Evolutionary conservation across 1,139 yeast genomes (phyloP), one percentile per base, ranked within the genome.

Genomic region (Sugiyamaella xylanicola): DNA sequence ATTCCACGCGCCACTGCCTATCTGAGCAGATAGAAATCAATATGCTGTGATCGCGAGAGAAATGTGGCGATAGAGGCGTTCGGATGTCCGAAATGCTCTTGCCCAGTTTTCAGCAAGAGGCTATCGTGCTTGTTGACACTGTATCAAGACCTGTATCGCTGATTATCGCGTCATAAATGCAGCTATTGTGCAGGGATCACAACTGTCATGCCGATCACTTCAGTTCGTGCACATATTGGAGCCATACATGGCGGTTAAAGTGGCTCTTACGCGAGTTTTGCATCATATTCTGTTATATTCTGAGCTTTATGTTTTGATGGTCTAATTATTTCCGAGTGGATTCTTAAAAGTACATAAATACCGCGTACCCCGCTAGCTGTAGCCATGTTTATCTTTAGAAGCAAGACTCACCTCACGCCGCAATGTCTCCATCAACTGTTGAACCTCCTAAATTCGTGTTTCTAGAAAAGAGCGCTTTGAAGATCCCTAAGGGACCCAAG

Each of bases 401-500:
- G 11, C 9, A 25, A 25, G 5, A 25, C 32, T 25, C 32, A 25
- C 5, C 11, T 25, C 9, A 25, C 11, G 11, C 11, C 32, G 15
- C 37, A 32, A 32, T 32, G 37, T 32, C 37, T 4, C 37, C 37
- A 8, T 11, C 37, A 8, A 32, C 50, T 17, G 29, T 27, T 16
- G 54, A 44, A 20, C 40, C 46, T 21, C 57, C 57, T 15, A 54
- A 54, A 43, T 54, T 48, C 32, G 51, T 54, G 22, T 22, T 54
- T 21, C 16, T 45, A 15, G 40, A 27, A 8, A 50, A 50, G 19
- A 48, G 15, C 36, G 51, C 47, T 40, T 42, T 48, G 53, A 53
- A 41, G 40, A 57, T 53, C 4, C 49, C 48, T 17, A 44, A 54
- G 20, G 50, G 47, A 16, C 67, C 43, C n/a, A 45, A 20, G 16